Evolutionary conservation across 2,329 filamentous ascomycete genomes (phyloP).

Genomic region (Trichocomaceae sp.): DNA sequence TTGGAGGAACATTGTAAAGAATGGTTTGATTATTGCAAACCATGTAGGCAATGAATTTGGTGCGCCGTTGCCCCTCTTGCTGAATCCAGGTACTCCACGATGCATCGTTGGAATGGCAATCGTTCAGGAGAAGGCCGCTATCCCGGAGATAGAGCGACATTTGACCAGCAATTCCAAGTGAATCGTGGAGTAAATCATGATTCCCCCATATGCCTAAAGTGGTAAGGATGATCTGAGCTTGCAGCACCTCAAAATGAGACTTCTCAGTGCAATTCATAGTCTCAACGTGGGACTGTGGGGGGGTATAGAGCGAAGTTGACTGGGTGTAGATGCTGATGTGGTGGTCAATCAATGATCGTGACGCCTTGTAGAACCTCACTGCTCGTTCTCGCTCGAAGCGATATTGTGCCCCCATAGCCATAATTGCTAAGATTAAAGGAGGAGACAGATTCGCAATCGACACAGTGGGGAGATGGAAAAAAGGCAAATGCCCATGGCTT

Average conservation of each 20-base stretch:
- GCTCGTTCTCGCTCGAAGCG: conserved; percentile 10
- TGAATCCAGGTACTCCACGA: conserved; percentile 10
- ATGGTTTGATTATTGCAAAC: conserved; percentile 9
- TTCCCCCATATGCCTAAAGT: conserved; percentile 10
- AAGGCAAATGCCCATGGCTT: conserved; percentile 8
- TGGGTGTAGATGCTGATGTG: conserved; percentile 2
- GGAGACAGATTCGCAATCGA: conserved; percentile 10
- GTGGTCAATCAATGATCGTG: conserved; percentile 8
- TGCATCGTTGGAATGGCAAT: conserved; percentile 6
- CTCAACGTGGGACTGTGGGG: conserved; percentile 5
- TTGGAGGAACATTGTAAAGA: conserved; percentile 9
- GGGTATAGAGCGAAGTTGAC: conserved; percentile 5
- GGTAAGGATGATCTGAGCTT: conserved; percentile 9
- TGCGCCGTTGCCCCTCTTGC: conserved; percentile 7
- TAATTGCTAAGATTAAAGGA: conserved; percentile 2
- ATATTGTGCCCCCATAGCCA: conserved; percentile 11
- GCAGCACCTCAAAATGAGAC: conserved; percentile 9
- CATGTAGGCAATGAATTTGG: conserved; percentile 8
- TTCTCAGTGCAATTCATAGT: conserved; percentile 4
- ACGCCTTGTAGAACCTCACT: conserved; percentile 9
- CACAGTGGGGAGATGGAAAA: conserved; percentile 2
- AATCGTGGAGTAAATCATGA: conserved; percentile 8
- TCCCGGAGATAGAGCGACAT: conserved; percentile 11
- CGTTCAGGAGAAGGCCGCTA: conserved; percentile 6
- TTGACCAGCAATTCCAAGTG: conserved; percentile 6